Evolutionary conservation across 345 rosid genomes (phyloP), one percentile per base, ranked within the genome.

Genomic region (Noccaea bulbosa): DNA sequence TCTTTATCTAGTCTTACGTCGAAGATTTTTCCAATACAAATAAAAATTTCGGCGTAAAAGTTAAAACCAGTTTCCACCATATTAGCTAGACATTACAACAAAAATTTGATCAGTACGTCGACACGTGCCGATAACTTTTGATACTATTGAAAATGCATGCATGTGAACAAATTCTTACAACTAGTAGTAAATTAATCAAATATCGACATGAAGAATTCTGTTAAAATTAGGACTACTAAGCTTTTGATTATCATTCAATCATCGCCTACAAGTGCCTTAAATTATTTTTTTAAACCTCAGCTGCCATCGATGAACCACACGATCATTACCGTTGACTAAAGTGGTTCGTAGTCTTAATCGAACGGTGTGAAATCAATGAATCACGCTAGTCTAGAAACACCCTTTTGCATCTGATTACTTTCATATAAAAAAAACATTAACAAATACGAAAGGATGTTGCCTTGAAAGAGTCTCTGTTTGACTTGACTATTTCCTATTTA

Each of bases 301-400:
- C 50, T 63, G 70, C 70, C 76, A 72, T 65, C 2, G 65, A 12
- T 56, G 67, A 74, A 74, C 53, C 72, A 59, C 44, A 20, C 44
- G 69, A 75, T 68, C 58, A 47, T 0, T 0, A 53, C 15, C 65
- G 64, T 37, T 75, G 78, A 75, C 74, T 45, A 4, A 4, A 4
- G 8, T 5, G 5, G 56, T 41, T 52, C 5, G 4, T 11, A 11
- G 44, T 3, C 34, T 44, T 44, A 24, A 62, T 62, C 73, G 0
- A 53, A 75, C 73, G 74, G 58, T 68, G 7, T 0, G 1, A 32
- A 61, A 33, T n/a, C 0, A 7, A 20, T 1, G 0, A 35, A 51
- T 22, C n/a, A 11, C 16, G 10, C 9, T 4, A 6, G 53, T 14
- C 14, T 20, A 10, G 3, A 65, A 60, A 61, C 59, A 67, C 41